These are phyloP conservation scores for Coniochaeta pulveracea DNA, from an alignment of 2,329 filamentous ascomycete species.

Conservation along the genomic window DNA sequence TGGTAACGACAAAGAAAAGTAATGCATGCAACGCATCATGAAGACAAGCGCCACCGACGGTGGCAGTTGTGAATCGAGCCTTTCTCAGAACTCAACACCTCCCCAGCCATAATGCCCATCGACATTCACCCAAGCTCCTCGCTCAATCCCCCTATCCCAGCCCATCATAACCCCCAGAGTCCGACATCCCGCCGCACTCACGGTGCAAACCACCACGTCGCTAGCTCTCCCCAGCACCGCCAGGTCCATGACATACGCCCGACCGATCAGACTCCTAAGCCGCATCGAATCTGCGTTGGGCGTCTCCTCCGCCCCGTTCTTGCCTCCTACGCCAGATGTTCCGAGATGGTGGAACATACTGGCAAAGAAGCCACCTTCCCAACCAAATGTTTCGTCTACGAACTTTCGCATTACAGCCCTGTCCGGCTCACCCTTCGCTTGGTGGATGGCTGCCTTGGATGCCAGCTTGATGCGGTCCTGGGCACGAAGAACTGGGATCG, in stretches of 20 bases:
- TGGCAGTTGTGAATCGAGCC: no score
- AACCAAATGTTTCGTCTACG: slow-evolving; percentile 67
- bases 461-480: slow-evolving; percentile 71
- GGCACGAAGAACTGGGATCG: slow-evolving; percentile 37
- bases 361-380: slow-evolving; percentile 81
- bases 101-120: slow-evolving; percentile 59
- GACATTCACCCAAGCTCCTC: slow-evolving; percentile 64
- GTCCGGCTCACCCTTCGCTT: slow-evolving; percentile 23
- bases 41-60: no score
- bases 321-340: slow-evolving; percentile 12
- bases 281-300: slow-evolving; percentile 45
- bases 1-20: no score
- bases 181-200: slow-evolving; percentile 62
- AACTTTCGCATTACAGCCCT: slow-evolving; percentile 48
- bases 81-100: slow-evolving; percentile 20
- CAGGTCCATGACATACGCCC: slow-evolving; percentile 76
- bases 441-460: slow-evolving; percentile 40
- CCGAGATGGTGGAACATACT: slow-evolving; percentile 75
- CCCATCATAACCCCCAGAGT: slow-evolving; percentile 79
- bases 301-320: slow-evolving; percentile 15
- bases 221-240: slow-evolving; percentile 57
- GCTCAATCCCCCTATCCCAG: slow-evolving; percentile 56
- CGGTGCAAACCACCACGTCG: slow-evolving; percentile 65
- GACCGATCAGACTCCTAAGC: slow-evolving; percentile 61
- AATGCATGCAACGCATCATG: no score